Conservation (phyloP, 345 rosid species). For the Anacardium occidentale region DNA sequence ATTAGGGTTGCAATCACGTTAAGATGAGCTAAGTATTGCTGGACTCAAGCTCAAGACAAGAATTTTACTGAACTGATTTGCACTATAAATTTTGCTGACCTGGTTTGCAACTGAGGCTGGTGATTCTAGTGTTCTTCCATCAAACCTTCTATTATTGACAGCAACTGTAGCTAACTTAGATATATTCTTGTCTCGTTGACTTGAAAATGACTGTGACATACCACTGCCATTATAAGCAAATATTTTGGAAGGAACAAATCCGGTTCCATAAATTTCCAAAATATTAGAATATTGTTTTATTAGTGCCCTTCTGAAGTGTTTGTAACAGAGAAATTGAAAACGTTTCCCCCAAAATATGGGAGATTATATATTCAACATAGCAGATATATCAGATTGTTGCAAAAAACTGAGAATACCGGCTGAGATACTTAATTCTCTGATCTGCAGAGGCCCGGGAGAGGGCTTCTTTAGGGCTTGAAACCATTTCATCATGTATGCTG, state of each 20-base stretch:
- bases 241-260: conserved; percentile 13
- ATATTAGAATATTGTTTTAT: not conserved
- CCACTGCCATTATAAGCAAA: conserved; percentile 39
- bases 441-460: conserved; percentile 97
- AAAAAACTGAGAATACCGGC: conserved; percentile 56
- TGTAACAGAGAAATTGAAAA: not conserved
- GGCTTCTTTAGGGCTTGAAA: conserved; percentile 94
- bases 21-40: too few relatives aligned
- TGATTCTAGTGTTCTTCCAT: conserved; percentile 63
- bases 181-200: conserved; percentile 62
- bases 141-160: conserved; percentile 70
- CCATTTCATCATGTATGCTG: conserved; percentile 85
- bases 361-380: not conserved
- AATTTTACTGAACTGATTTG: too few relatives aligned
- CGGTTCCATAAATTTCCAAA: not conserved
- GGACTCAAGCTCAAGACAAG: too few relatives aligned
- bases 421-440: conserved; percentile 82
- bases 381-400: conserved; percentile 6
- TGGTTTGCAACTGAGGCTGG: conserved; percentile 71
- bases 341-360: not conserved
- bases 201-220: conserved; percentile 67
- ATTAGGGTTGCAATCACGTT: too few relatives aligned
- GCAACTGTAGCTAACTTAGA: conserved; percentile 76
- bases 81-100: conserved; percentile 40
- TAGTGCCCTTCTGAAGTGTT: not conserved